Evolutionary conservation across 805 yeast genomes (phyloP), one percentile per base, ranked within the genome.

Genomic region (Starmerella roubikii): DNA sequence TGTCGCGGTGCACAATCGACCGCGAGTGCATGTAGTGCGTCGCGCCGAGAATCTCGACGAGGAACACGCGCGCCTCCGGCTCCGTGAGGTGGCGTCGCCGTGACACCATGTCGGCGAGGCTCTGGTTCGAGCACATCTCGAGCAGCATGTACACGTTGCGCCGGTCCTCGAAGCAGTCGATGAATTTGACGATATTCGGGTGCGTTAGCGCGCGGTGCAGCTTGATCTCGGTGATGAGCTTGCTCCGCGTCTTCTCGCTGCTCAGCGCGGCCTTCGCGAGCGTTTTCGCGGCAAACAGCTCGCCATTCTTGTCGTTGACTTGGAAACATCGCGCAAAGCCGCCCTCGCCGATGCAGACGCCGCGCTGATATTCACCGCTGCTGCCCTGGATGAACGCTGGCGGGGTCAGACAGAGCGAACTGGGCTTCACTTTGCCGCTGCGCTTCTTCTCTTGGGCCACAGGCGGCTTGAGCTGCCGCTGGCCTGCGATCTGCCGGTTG

Each of bases 241-340:
- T 65, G 13, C 49, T 71, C 52, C 82, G 76, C 11, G 97, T 86
- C 67, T 88, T 88, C 53, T 82, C 94, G 44, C 80, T 78, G 50
- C 78, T 81, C 50, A 91, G 78, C 10, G 96, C 85, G 0, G 86
- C 86, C 60, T 91, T 91, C 39, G 99, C 98, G 27, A 91, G 93
- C 0, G 98, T 93, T 56, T 91, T 91, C 24, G 98, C 98, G 16
- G 98, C 99, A 60, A 68, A 91, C 1, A 82, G 71, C 54, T 74
- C 73, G 26, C 97, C 97, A 18, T 53, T 47, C 45, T 84, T 79
- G 61, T 86, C 94, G 56, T 80, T 83, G 68, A 91, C 91, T 59
- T 91, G 96, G 63, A 91, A 91, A 57, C 99, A 91, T 55, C 97
- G 74, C 15, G 98, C 99, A 66, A 91, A 91, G 0, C 99, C 99